These are phyloP conservation scores for Tetracladium setigerum DNA, from an alignment of 495 filamentous ascomycete species.

Conservation along the genomic window DNA sequence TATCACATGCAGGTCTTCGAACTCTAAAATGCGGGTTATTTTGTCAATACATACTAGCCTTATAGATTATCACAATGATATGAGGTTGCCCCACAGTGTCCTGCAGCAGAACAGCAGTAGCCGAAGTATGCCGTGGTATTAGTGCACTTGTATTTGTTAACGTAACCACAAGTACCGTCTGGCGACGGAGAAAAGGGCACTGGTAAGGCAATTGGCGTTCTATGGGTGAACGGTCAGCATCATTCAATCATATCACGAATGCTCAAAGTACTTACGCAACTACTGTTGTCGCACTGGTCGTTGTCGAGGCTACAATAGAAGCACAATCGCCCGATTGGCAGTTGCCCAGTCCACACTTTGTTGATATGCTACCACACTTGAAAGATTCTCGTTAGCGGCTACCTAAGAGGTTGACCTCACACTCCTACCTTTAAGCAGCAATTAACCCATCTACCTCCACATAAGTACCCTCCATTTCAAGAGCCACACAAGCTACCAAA, in stretches of 20 bases:
- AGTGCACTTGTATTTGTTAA: background rate
- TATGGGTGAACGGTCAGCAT: slow-evolving; percentile 12
- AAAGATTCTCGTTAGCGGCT: too few relatives aligned
- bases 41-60: background rate
- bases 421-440: background rate
- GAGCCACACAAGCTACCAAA: too few relatives aligned
- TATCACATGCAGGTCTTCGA: background rate
- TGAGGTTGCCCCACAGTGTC: background rate
- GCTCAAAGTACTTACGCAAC: too few relatives aligned
- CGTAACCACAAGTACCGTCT: slow-evolving; percentile 1
- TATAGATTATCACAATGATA: background rate
- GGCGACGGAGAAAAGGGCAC: background rate
- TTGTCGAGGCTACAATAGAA: slow-evolving; percentile 17
- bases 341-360: background rate
- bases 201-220: slow-evolving; percentile 8
- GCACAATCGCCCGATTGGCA: slow-evolving; percentile 25
- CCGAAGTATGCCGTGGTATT: background rate
- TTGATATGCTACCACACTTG: background rate
- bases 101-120: background rate
- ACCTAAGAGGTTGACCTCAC: background rate
- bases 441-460: background rate
- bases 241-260: slow-evolving; percentile 15
- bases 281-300: background rate
- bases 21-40: too few relatives aligned
- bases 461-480: too few relatives aligned